These are phyloP conservation scores for Silene coronaria DNA, from an alignment of 179 eudicot species.

Conservation along the genomic window DNA sequence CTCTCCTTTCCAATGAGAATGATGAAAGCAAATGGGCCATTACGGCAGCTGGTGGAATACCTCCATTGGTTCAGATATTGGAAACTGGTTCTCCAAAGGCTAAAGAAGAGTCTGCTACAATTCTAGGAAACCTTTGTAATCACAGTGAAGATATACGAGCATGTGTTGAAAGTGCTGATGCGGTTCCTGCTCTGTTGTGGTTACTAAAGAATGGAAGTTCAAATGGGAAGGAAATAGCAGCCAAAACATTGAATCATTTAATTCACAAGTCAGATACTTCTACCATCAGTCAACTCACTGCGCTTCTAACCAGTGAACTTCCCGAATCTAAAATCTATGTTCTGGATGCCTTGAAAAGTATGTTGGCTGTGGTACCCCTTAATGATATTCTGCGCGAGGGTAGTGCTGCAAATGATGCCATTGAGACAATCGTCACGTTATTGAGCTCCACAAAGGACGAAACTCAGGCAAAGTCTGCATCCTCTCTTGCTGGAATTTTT, in stretches of 20 bases:
- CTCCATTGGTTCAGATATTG: constrained; percentile 94
- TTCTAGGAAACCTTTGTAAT: constrained; percentile 92
- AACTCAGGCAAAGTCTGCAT: constrained; percentile 85
- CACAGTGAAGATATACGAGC: constrained; percentile 99
- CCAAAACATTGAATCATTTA: constrained; percentile 83
- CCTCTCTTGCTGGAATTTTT: constrained; percentile 84
- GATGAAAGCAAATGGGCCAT: constrained; percentile 99
- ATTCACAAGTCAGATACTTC: constrained; percentile 95
- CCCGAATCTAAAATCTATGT: constrained; percentile 94
- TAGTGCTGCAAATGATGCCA: constrained; percentile 92
- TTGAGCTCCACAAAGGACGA: constrained; percentile 76
- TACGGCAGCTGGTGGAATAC: constrained; percentile 99
- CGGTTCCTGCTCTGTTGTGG: constrained; percentile 99
- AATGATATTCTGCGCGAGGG: constrained; percentile 84
- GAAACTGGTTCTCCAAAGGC: constrained; percentile 98
- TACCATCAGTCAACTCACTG: constrained; percentile 93
- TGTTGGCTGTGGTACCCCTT: constrained; percentile 80
- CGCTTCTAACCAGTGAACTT: constrained; percentile 79
- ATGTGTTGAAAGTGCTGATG: constrained; percentile 99
- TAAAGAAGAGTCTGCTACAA: constrained; percentile 90
- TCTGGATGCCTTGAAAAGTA: constrained; percentile 80
- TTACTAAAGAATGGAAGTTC: constrained; percentile 89
- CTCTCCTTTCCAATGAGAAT: constrained; percentile 79
- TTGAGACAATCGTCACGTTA: constrained; percentile 80
- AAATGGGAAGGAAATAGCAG: constrained; percentile 94